Conservation (phyloP, 345 rosid genomes). For the Lepidium aucheri region DNA sequence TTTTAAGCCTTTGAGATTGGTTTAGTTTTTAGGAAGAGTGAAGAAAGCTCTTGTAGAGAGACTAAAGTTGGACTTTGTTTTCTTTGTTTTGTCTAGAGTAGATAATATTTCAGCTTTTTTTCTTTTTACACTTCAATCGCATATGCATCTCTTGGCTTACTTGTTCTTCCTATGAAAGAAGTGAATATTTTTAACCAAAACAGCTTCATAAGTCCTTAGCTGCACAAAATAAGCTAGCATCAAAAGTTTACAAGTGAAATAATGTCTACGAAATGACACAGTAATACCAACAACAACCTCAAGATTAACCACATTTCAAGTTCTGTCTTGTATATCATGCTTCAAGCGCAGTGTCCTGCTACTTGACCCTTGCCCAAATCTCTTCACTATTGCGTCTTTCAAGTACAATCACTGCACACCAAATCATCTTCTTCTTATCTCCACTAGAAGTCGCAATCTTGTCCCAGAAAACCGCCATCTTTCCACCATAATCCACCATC, state of each 20-base stretch:
- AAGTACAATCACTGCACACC: conserved; percentile 52
- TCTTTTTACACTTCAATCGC: too few species aligned
- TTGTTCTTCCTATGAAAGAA: not conserved
- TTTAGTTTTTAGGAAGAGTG: conserved; percentile 11
- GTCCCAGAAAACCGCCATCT: conserved; percentile 63
- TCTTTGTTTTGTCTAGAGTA: not conserved
- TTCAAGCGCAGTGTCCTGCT: conserved; percentile 41
- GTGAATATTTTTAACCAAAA: not conserved
- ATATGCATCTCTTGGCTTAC: not conserved
- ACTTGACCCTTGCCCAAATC: conserved; percentile 41
- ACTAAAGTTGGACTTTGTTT: not conserved
- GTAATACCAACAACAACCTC: not conserved
- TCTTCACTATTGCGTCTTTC: conserved; percentile 31
- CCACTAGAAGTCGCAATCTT: conserved; percentile 8
- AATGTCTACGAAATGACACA: not conserved
- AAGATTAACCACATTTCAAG: not conserved
- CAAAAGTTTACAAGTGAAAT: not conserved
- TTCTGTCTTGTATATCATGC: not conserved
- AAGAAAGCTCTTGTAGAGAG: conserved; percentile 13
- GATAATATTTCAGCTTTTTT: not conserved
- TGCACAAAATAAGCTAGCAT: not conserved
- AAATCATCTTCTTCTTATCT: conserved; percentile 28
- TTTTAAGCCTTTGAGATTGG: conserved; percentile 6
- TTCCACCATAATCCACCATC: conserved; percentile 37
- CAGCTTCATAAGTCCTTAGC: not conserved